Evolutionary conservation across 768 basidiomycete species (phyloP).

Genomic region (Amanita jacksonii): DNA sequence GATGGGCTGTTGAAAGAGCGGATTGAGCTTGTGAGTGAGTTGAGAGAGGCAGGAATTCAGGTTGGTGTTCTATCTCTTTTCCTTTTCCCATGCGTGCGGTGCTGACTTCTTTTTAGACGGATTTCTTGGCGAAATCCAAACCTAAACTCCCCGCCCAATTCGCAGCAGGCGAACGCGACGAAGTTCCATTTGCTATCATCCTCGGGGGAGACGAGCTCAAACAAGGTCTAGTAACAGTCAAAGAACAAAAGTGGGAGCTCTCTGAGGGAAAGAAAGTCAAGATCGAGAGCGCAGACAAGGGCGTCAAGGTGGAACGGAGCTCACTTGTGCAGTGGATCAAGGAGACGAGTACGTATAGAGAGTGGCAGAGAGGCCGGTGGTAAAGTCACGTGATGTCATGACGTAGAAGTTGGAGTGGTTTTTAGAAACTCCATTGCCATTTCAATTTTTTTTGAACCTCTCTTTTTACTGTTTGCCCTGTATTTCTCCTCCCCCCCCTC

Average conservation of each 20-base stretch:
- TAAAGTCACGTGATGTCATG: background rate
- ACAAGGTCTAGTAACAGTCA: slow-evolving; percentile 79
- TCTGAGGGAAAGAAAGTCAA: slow-evolving; percentile 67
- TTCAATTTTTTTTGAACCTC: no score
- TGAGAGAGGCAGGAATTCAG: slow-evolving; percentile 85
- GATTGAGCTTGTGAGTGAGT: slow-evolving; percentile 65
- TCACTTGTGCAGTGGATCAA: slow-evolving; percentile 61
- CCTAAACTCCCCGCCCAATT: slow-evolving; percentile 86
- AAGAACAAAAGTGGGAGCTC: slow-evolving; percentile 81
- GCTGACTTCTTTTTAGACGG: no score
- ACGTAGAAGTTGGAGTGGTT: slow-evolving; percentile 4
- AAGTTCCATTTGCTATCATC: slow-evolving; percentile 89
- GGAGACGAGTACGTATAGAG: slow-evolving; percentile 31
- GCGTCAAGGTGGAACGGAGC: slow-evolving; percentile 50
- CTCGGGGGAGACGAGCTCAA: slow-evolving; percentile 83
- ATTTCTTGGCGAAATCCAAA: slow-evolving; percentile 88
- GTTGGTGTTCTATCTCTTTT: slow-evolving; percentile 27
- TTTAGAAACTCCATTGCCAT: no score
- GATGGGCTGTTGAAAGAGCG: slow-evolving; percentile 84
- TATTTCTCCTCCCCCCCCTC: no score
- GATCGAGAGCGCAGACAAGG: slow-evolving; percentile 51
- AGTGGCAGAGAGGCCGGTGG: slow-evolving; percentile 27
- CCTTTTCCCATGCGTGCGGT: background rate
- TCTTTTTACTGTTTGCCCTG: no score
- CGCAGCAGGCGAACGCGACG: slow-evolving; percentile 82